These are phyloP conservation scores for Aspergillus sojae DNA, from an alignment of 2,329 filamentous ascomycete genomes.

Conservation along the genomic window DNA sequence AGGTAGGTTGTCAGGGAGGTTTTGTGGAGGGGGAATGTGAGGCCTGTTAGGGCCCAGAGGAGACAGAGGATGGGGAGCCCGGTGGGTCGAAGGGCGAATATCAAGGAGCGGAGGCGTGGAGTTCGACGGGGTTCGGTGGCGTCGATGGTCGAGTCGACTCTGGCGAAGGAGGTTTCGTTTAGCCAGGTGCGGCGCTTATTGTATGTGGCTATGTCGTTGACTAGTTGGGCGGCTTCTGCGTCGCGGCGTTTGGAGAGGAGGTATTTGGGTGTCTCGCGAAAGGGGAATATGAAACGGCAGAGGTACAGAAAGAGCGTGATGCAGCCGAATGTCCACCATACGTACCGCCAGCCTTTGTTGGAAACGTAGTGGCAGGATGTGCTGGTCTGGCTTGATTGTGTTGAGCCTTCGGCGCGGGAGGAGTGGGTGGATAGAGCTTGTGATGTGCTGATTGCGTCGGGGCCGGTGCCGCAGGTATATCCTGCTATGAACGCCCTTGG, in stretches of 20 bases:
- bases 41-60: slow-evolving; percentile 19
- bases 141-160: slow-evolving; percentile 22
- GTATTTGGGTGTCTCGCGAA: slow-evolving; percentile 24
- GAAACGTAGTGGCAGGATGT: slow-evolving; percentile 24
- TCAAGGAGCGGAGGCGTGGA: neutral
- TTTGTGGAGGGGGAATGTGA: slow-evolving; percentile 22
- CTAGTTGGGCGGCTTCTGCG: slow-evolving; percentile 21
- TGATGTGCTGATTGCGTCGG: slow-evolving; percentile 19
- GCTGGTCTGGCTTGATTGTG: slow-evolving; percentile 8
- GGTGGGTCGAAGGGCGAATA: slow-evolving; percentile 4
- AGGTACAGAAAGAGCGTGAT: slow-evolving; percentile 24
- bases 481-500: slow-evolving; percentile 24
- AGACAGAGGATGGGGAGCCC: slow-evolving; percentile 14
- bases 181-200: slow-evolving; percentile 23
- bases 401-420: neutral
- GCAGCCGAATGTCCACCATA: slow-evolving; percentile 27
- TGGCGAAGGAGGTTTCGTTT: slow-evolving; percentile 19
- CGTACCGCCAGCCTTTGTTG: slow-evolving; percentile 28
- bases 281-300: slow-evolving; percentile 20
- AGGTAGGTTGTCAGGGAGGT: slow-evolving; percentile 22
- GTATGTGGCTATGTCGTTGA: slow-evolving; percentile 22
- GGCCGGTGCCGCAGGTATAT: slow-evolving; percentile 27
- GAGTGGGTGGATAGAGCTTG: slow-evolving; percentile 4
- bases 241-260: slow-evolving; percentile 21
- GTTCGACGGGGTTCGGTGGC: neutral